Evolutionary conservation across 2,329 filamentous ascomycete species (phyloP), one percentile per base, ranked within the genome.

Genomic region (Penicillium sp.): DNA sequence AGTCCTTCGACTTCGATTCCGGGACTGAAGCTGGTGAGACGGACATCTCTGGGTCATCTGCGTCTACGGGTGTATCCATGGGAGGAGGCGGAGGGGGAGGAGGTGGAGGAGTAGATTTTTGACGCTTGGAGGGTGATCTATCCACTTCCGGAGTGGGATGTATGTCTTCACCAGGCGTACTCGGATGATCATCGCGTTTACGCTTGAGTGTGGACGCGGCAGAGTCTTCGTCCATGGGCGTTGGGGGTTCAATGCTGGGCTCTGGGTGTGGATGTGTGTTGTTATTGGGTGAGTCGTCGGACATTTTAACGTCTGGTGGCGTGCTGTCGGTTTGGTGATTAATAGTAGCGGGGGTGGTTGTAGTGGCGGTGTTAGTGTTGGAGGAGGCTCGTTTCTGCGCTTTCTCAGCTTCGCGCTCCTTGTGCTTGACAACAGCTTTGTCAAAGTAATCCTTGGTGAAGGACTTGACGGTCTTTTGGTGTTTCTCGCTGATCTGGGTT

Each of bases 381-480:
- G 10, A 33, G 59, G 64, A 64, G 16, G 72, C 63, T 66, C 66
- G 74, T 79, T 65, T 82, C 83, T 30, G 16, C 1, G 82, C 80
- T 71, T 87, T 90, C 63, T 84, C 85, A 74, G 87, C 87, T 66
- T 93, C 88, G 64, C 87, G 84, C 63, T 84, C 87, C 62, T 81
- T 82, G 69, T 89, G 92, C 78, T 96, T 96, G 58, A 84, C 82
- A 2, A 94, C 88, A 0, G 92, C 93, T 72, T 92, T 93, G 62
- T 96, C 91, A 71, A 97, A 89, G 75, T 89, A 98, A 54, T 93
- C 89, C 64, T 90, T 89, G 60, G 93, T 92, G 72, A 90, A 92
- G 59, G 86, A 88, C 78, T 92, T 96, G 61, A 97, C 86, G 65
- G 93, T 92, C 73, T 89, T 89, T 69, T 89, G 85, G 70, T 95